Evolutionary conservation across 352 stramenopile species (phyloP).

Genomic region (Phytophthora constricta): DNA sequence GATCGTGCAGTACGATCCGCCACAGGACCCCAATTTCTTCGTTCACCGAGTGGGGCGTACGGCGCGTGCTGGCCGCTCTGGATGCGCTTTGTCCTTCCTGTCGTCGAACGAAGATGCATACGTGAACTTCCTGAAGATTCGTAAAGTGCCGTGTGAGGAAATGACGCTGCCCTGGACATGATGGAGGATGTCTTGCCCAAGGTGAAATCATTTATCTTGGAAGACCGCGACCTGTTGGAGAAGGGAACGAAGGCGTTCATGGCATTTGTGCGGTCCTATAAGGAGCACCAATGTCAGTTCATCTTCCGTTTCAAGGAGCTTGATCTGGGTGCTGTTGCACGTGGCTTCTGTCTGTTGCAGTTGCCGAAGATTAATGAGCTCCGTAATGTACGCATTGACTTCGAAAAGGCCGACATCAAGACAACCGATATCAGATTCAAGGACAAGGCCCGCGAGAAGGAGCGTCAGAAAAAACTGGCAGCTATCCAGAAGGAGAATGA

Average conservation of each 20-base stretch:
- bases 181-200: conserved; percentile 88
- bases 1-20: conserved; percentile 99
- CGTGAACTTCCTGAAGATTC: conserved; percentile 96
- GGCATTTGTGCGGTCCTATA: conserved; percentile 98
- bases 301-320: conserved; percentile 99
- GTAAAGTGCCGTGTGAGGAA: conserved; percentile 92
- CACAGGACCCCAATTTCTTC: conserved; percentile 98
- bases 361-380: conserved; percentile 90
- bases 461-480: conserved; percentile 95
- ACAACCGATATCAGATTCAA: conserved; percentile 95
- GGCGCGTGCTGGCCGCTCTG: conserved; percentile 93
- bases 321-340: conserved; percentile 93
- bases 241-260: conserved; percentile 99
- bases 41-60: conserved; percentile 98
- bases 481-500: conserved; percentile 80
- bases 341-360: conserved; percentile 84
- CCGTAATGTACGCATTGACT: conserved; percentile 82
- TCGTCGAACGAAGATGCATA: conserved; percentile 97
- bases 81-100: conserved; percentile 95
- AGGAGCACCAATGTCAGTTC: conserved; percentile 98
- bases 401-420: conserved; percentile 88
- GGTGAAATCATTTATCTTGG: conserved; percentile 90
- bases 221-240: conserved; percentile 97
- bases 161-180: conserved; percentile 69
- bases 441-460: conserved; percentile 96